phyloP scores from a whole-genome alignment of 306 rosid species.

The Ormosia emarginata region DNA sequence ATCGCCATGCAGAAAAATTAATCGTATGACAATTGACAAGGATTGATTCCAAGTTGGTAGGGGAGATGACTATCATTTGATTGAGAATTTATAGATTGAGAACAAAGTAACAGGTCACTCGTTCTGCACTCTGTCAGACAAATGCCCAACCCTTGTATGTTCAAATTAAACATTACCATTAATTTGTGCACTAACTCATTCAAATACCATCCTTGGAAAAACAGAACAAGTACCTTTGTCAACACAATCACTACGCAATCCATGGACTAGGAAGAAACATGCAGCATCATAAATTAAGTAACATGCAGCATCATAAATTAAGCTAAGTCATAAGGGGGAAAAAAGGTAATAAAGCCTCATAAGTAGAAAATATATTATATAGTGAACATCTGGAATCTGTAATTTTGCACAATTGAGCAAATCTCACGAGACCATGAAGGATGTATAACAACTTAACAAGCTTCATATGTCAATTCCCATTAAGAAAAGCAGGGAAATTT shows the following conservation, averaged over 20 bases:
- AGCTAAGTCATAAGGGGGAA: background rate
- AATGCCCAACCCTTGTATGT: background rate
- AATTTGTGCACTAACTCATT: background rate
- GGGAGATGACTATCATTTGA: background rate
- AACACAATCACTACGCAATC: background rate
- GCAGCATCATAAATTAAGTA: background rate
- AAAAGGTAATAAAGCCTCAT: background rate
- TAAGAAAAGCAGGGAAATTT: conserved; percentile 19
- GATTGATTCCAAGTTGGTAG: conserved; percentile 5
- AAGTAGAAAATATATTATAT: background rate
- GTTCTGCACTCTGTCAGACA: background rate
- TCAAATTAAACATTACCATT: background rate
- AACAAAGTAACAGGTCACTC: background rate
- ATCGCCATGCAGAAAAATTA: background rate
- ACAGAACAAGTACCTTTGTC: background rate
- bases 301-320: background rate
- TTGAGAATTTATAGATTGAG: background rate
- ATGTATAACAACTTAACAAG: background rate
- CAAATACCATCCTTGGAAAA: background rate
- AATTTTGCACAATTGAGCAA: conserved; percentile 14
- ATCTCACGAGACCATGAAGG: background rate
- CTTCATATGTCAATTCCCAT: conserved; percentile 33
- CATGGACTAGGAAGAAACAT: background rate
- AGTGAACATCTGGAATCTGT: background rate
- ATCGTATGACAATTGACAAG: background rate